Base-by-base conservation (phyloP, 129 eudicot genomes). In the Pseudognaphalium luteoalbum region DNA sequence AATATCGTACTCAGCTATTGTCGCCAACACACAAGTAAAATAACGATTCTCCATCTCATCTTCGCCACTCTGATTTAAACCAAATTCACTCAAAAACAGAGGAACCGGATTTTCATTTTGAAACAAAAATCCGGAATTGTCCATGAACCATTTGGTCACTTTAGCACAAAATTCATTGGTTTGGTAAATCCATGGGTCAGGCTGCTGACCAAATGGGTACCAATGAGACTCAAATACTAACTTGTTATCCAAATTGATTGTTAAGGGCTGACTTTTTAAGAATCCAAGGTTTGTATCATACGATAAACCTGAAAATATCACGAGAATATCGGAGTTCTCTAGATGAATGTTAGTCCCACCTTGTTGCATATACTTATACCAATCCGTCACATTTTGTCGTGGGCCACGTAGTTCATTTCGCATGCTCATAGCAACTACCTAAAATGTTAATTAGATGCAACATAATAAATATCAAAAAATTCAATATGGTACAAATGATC, bases 391-490 rank as follows among this genome's bases (percentile, higher is more conserved):
- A 19, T 85, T 83, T 68, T 91, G 90, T 1, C 70, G 76, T 2
- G 81, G 81, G 0, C 97, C 97, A 15, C 97, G 82, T 30, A 88
- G 81, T 80, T 91, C 97, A 22, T 91, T 91, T 71, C 97, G 72
- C 80, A 91, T 78, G 79, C 97, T 91, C 87, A 88, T 77, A 0
- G 83, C 97, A 4, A 91, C 88, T 28, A 91, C 97, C 97, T 91
- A 57, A 30, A 19, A 57, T 44, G 39, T 63, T 15, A 25, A 25
- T 25, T 25, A 5, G 51, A 17, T 33, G 12, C 0, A 54, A 17
- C 19, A 51, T 16, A n/a, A 5, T 10, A 14, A 17, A 42, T 6
- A 42, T 37, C 42, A 37, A 37, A 0, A 37, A 5, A 35, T 5
- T 35, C 8, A 6, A 35, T 5, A 42, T 2, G 47, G n/a, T n/a